Evolutionary conservation across 305 asterid genomes (phyloP), one percentile per base, ranked within the genome.

Genomic region (Fraxinus sp.): DNA sequence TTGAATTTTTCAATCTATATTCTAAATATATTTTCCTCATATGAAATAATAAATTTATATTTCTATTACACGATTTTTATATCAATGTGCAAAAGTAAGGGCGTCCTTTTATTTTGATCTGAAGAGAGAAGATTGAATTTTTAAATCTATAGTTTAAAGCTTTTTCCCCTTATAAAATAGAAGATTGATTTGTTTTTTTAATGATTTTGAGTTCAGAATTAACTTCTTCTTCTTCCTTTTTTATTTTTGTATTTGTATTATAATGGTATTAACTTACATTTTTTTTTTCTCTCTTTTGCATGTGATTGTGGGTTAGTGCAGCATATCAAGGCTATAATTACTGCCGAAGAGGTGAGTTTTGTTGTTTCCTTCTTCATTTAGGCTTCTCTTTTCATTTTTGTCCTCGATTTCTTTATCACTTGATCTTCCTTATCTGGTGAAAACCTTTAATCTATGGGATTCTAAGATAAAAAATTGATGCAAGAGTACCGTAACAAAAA

Each of bases 241-340:
- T n/a, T n/a, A 28, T 28, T 28, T 64, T 57, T 0, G 36, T 64
- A 24, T 66, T 66, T 66, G 7, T 66, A 4, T 66, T 28, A 28
- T 68, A 28, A 28, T 10, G 36, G n/a, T 28, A 10, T 68, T 26
- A 26, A 24, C 26, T 57, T 57, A 57, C 3, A 0, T 5, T 26
- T 28, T 68, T 11, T 26, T 26, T 10, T 1, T 18, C 32, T 26
- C 13, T 26, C 39, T 68, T 28, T 22, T 68, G 37, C 37, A 28
- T 68, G 75, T 68, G 74, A 5, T 68, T 82, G 49, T 82, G 77
- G 49, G 36, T 18, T 55, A 77, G 74, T 88, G 87, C 92, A 90
- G 93, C 92, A 90, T 75, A 90, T 90, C 89, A 90, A 87, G 89
- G 93, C 93, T 76, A 90, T 90, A 74, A 81, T 90, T 82, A 90